Conservation (phyloP, 208 protist species). For the Jaenimonas drosophilae region DNA sequence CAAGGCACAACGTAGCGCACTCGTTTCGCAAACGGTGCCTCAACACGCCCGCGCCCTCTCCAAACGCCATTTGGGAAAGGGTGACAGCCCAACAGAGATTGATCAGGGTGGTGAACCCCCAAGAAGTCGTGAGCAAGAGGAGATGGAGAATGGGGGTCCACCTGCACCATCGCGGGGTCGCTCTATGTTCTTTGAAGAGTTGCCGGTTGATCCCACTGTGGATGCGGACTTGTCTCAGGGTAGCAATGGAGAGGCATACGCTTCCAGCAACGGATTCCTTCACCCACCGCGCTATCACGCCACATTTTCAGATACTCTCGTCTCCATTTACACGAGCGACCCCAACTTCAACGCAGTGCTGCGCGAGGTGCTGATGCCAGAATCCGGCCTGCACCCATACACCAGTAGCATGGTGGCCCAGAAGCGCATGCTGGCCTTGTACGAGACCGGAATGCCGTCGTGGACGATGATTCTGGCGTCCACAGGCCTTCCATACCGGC, state of each 20-base stretch:
- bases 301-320: constrained; percentile 51
- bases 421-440: constrained; percentile 54
- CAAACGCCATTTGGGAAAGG: too few species aligned
- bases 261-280: too few species aligned
- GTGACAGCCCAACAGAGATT: too few species aligned
- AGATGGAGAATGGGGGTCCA: too few species aligned
- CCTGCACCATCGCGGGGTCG: too few species aligned
- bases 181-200: too few species aligned
- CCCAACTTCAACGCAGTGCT: constrained; percentile 63
- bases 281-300: too few species aligned
- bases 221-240: too few species aligned
- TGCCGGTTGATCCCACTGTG: too few species aligned
- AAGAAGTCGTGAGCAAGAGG: too few species aligned
- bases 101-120: too few species aligned
- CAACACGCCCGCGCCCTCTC: background rate
- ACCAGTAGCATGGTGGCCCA: constrained; percentile 33
- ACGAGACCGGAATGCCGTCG: constrained; percentile 70
- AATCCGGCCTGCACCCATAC: constrained; percentile 48
- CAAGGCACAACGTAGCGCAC: constrained; percentile 22
- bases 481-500: constrained; percentile 58
- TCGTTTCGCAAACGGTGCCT: constrained; percentile 12
- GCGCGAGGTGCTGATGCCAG: constrained; percentile 59
- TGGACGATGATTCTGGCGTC: constrained; percentile 53
- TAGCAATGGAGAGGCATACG: too few species aligned
- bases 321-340: constrained; percentile 63